These are phyloP conservation scores for Candida ficus DNA, from an alignment of 805 yeast genomes.

Conservation along the genomic window DNA sequence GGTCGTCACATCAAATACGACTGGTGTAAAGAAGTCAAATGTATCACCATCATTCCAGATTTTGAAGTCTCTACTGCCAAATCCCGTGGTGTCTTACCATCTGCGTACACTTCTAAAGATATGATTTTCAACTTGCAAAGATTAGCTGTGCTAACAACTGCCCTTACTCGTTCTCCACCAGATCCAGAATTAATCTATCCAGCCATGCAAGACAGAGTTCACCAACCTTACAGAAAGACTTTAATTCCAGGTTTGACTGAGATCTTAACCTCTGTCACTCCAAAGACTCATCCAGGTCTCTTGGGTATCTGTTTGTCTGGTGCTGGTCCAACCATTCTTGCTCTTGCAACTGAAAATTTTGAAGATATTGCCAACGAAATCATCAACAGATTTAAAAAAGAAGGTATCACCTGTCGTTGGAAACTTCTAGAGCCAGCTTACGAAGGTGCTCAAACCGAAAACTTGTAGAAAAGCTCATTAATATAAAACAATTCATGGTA, in stretches of 20 bases:
- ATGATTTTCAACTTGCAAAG: conserved; percentile 91
- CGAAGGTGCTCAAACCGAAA: conserved; percentile 71
- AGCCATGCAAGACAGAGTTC: conserved; percentile 95
- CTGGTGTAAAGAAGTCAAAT: conserved; percentile 78
- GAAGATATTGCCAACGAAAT: conserved; percentile 79
- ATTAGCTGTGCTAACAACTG: conserved; percentile 86
- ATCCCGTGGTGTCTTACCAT: conserved; percentile 86
- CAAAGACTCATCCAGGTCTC: conserved; percentile 75
- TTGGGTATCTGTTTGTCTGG: conserved; percentile 95
- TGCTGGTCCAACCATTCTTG: conserved; percentile 96
- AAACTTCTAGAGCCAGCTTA: conserved; percentile 78
- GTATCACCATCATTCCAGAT: conserved; percentile 88
- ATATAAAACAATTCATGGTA: neutral
- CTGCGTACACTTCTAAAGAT: conserved; percentile 70
- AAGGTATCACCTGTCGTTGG: conserved; percentile 73
- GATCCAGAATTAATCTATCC: conserved; percentile 79
- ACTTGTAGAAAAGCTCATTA: neutral
- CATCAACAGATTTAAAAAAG: conserved; percentile 58
- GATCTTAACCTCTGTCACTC: conserved; percentile 74
- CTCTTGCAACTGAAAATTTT: conserved; percentile 85
- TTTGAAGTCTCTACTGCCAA: conserved; percentile 93
- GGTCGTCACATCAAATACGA: conserved; percentile 86
- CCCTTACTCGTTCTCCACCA: conserved; percentile 81
- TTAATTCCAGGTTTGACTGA: conserved; percentile 88
- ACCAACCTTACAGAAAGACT: conserved; percentile 93